Evolutionary conservation across 2,329 filamentous ascomycete genomes (phyloP), one percentile per base, ranked within the genome.

Genomic region (Cladobotryum mycophilum): DNA sequence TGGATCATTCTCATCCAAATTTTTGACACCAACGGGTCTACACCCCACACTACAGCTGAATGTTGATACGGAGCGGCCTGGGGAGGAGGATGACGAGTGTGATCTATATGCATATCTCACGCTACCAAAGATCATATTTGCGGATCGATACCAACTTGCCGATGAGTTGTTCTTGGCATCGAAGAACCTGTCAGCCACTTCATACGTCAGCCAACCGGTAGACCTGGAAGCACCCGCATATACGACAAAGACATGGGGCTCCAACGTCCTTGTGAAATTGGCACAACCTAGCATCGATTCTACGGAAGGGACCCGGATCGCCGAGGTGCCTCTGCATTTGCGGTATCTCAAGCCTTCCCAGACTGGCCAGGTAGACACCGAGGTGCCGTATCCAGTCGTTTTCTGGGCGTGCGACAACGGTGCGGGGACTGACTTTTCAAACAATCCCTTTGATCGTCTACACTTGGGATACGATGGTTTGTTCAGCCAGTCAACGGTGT

Each of bases 181-280:
- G 1, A 89, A 95, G 61, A 89, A 95, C 62, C 76, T 96, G 17
- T 74, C 77, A 2, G 73, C 79, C 2, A 71, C 95, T 38, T 82
- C 78, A 41, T 81, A 85, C 56, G 78, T 89, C 13, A 83, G 82
- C 22, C 80, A 87, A 12, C 88, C 89, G 17, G 87, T 91, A 6
- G 91, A 97, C 58, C 83, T 97, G 48, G 92, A 97, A 71, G 90
- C 89, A 0, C 92, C 92, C 1, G 85, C 86, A 60, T 97, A 95
- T 73, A 81, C 84, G 2, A 78, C 89, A 30, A 64, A 77, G 6
- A 68, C 76, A 33, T 96, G 92, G 92, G 92, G 92, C 5, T 91
- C 86, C 0, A 82, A 79, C 14, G 75, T 89, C 14, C 76, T 96
- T 4, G 69, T 96, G 17, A 84, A 93, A 63, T 76, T 97, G 37